Percentiles rank a stretch among this genome's conserved stretches.
Evolutionary conservation across 2,329 filamentous ascomycete genomes (phyloP).

Genomic region (Fusarium heterosporum): DNA sequence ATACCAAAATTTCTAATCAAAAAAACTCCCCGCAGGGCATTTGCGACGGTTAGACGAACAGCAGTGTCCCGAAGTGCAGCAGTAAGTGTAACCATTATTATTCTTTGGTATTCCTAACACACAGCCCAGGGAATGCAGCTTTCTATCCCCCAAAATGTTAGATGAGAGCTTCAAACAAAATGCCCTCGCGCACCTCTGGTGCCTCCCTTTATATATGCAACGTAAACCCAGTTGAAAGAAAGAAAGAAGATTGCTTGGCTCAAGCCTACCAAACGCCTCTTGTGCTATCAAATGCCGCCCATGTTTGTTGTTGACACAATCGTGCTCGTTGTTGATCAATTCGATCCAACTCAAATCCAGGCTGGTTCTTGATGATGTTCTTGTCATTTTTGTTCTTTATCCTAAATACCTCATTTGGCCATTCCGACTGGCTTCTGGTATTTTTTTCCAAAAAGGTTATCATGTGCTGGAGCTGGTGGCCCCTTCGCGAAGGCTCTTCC

Average conservation of each 20-base stretch:
- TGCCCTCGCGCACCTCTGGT: background rate
- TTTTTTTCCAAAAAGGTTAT: constrained; percentile 7
- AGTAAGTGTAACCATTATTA: constrained; percentile 1
- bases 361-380: background rate
- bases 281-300: constrained; percentile 22
- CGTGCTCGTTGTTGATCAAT: constrained; percentile 5
- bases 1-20: background rate
- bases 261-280: constrained; percentile 35
- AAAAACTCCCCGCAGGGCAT: background rate
- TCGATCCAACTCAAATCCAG: background rate
- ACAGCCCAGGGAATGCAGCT: background rate
- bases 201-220: constrained; percentile 14
- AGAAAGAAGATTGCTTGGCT: constrained; percentile 13
- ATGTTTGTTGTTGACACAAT: constrained; percentile 13
- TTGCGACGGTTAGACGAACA: background rate
- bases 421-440: background rate
- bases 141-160: background rate
- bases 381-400: constrained; percentile 10
- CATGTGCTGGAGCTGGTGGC: constrained; percentile 22
- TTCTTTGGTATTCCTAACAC: background rate
- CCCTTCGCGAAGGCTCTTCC: constrained; percentile 41
- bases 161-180: background rate
- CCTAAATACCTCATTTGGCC: background rate
- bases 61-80: constrained; percentile 2
- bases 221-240: constrained; percentile 20